Base-by-base conservation (phyloP, 371 early-diverging fungal genomes). In the Circinella minor region DNA sequence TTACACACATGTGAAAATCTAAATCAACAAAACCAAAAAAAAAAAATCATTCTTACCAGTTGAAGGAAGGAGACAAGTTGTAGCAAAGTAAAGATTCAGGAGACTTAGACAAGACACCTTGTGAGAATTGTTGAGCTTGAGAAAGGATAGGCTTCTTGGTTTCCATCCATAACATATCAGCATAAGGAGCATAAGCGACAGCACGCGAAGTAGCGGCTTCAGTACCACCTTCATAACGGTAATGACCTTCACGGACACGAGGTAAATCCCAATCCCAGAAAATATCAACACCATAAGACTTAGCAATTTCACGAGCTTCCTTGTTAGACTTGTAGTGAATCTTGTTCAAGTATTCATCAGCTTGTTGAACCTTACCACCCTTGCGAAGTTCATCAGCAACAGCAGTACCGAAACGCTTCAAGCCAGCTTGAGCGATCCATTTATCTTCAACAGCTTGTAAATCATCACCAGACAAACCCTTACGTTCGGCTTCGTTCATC, bases 111-210 rank as follows among this genome's bases (percentile, higher is more conserved):
- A 83, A 70, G 38, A 98, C 98, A 73, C 96, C 96, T 65, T 84
- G 80, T 51, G 98, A 73, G 81, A 98, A 99, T 80, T 97, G 92
- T 75, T 92, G 88, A 65, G 99, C 98, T 83, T 99, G 99, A 60
- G 87, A 74, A 69, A 90, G 86, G 73, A 96, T 95, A 46, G 99
- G 98, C 77, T 91, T 94, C 81, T 92, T 94, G 69, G 98, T 96
- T 85, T 99, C 98, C 98, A 98, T 98, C 99, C 98, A 99, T 49
- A 98, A 79, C 74, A 98, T 85, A 83, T 99, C 99, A 74, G 94
- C 90, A 86, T 97, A 98, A 11, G 92, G 93, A 66, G 96, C 91
- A 75, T 92, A 99, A 62, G 95, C 95, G 65, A 92, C 84, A 61
- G 95, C 93, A 76, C 99, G 94, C 79, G 89, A 88, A 72, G 92